A percentile compares a stretch with the other conserved stretches of the same genome.
These are phyloP conservation scores for Nothopassalora personata DNA, from an alignment of 2,329 filamentous ascomycete genomes.

Conservation along the genomic window DNA sequence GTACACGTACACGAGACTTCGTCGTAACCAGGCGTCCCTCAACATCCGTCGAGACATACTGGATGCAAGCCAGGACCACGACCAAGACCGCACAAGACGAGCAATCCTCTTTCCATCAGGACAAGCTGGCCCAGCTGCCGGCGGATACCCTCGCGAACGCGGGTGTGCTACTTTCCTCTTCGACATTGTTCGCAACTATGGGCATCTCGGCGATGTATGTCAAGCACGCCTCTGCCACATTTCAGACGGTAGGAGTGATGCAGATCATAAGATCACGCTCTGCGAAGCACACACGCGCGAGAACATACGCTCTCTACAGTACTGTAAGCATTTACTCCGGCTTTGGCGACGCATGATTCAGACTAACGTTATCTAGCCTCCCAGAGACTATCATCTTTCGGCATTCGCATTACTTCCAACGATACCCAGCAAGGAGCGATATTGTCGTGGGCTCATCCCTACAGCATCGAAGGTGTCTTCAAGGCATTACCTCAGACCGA, in stretches of 20 bases:
- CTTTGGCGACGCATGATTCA: too few relatives aligned
- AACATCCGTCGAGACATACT: not conserved
- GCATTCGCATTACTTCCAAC: not conserved
- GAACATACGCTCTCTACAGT: not conserved
- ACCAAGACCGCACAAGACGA: not conserved
- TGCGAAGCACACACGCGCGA: not conserved
- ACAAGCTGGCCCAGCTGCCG: not conserved
- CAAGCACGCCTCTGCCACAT: not conserved
- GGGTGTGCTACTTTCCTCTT: not conserved
- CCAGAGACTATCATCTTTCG: too few relatives aligned
- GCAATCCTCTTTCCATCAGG: not conserved
- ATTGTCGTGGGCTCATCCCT: not conserved
- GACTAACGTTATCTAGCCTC: too few relatives aligned
- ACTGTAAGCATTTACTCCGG: too few relatives aligned
- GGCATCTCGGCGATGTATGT: not conserved
- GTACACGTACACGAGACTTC: not conserved
- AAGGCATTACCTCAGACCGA: not conserved
- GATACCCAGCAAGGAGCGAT: not conserved
- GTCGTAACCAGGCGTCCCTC: not conserved
- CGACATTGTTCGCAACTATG: not conserved
- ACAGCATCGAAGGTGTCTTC: not conserved
- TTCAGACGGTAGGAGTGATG: not conserved
- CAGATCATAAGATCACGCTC: not conserved
- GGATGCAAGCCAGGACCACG: not conserved
- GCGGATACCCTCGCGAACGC: not conserved